Evolutionary conservation across 805 yeast genomes (phyloP), one percentile per base, ranked within the genome.

Genomic region (Hemisphaericaspora nanyangensis): DNA sequence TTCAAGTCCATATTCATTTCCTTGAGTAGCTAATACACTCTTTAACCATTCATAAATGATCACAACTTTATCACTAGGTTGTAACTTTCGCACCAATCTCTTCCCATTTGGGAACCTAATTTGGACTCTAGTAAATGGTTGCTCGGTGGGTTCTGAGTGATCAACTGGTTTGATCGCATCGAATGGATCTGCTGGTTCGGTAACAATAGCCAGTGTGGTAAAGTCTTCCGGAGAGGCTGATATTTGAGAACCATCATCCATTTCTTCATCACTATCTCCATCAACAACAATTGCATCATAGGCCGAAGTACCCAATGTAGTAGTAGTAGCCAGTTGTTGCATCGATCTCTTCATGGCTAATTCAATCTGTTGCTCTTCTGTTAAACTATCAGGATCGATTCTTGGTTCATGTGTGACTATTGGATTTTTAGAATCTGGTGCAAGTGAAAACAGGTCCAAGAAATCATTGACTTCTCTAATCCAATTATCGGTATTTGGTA

Each of bases 101-200:
- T 80, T 74, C n/a, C 98, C 97, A 51, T 82, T 87, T 13, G 90
- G 93, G 20, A 86, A 75, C 43, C 96, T 72, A n/a, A 93, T 74
- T 61, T 93, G 98, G 18, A 93, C 76, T 51, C 96, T 70, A 0
- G 96, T 86, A 6, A 71, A 64, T 0, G 80, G 69, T 6, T 69
- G 61, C 0, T 77, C 74, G 8, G 74, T 80, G 1, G 96, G 95
- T 52, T 89, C 96, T 0, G 66, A 65, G 41, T 79, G 77, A 31
- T 70, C 72, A 2, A 54, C 49, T 0, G 90, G 70, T 22, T 55
- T 34, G 7, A 87, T 81, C 0, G 63, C 39, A 7, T 69, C 72
- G 41, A 84, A 72, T 5, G 64, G 61, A 44, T 78, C 79, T 17
- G 48, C 27, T 17, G 56, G 48, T 26, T 25, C 22, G 35, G 45